These are phyloP conservation scores for Mycosphaerelloides madeirae DNA, from an alignment of 2,329 filamentous ascomycete genomes.

Conservation along the genomic window DNA sequence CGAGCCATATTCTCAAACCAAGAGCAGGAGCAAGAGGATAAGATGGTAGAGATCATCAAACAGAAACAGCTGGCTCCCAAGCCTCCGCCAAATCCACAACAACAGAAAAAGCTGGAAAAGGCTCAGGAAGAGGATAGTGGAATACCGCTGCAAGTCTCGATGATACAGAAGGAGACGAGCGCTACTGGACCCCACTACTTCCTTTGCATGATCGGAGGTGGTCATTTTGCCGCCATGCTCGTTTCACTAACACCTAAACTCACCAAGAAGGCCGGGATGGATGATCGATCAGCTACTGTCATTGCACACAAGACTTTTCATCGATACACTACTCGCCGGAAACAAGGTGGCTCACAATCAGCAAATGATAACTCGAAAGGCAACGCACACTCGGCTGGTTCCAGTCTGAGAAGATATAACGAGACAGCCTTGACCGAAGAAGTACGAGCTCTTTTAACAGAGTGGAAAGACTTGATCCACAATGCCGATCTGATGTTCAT, in stretches of 20 bases:
- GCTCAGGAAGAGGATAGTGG: constrained; percentile 51
- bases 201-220: constrained; percentile 96
- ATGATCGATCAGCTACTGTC: constrained; percentile 81
- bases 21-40: constrained; percentile 61
- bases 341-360: constrained; percentile 93
- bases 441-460: constrained; percentile 70
- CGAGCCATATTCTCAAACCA: constrained; percentile 69
- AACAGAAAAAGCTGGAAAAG: constrained; percentile 36
- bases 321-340: constrained; percentile 89
- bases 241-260: constrained; percentile 80
- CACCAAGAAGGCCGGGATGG: constrained; percentile 63
- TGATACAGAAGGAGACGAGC: constrained; percentile 39
- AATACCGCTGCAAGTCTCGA: constrained; percentile 46
- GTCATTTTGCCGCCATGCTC: constrained; percentile 95
- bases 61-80: constrained; percentile 72
- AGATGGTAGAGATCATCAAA: constrained; percentile 62
- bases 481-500: constrained; percentile 81
- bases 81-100: constrained; percentile 42
- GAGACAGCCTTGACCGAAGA: constrained; percentile 87
- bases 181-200: constrained; percentile 81
- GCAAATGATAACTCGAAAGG: constrained; percentile 93
- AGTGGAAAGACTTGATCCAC: constrained; percentile 85
- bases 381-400: constrained; percentile 87
- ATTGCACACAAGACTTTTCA: constrained; percentile 97
- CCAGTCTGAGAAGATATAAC: constrained; percentile 85